Evolutionary conservation across 2,329 filamentous ascomycete genomes (phyloP).

Genomic region (Claviceps citrina): DNA sequence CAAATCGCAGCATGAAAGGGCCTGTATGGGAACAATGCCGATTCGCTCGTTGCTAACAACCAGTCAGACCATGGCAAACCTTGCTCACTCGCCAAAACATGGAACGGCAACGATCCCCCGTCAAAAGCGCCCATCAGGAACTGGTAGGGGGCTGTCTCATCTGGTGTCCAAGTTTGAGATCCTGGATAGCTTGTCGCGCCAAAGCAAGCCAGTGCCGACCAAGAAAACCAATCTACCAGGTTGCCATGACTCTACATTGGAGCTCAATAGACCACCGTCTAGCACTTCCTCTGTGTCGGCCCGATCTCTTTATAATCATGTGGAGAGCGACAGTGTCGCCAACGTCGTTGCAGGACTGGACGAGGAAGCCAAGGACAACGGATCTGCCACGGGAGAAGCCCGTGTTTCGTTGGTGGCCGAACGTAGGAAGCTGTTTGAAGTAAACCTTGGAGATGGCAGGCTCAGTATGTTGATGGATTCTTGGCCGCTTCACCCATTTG

Average conservation of each 20-base stretch:
- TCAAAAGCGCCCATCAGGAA: background rate
- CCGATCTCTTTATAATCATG: background rate
- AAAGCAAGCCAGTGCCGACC: background rate
- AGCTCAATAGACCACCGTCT: constrained; percentile 1
- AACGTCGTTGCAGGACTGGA: too few relatives aligned
- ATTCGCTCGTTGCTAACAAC: constrained; percentile 1
- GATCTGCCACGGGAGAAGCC: background rate
- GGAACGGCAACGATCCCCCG: background rate
- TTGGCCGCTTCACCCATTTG: background rate
- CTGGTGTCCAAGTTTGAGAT: constrained; percentile 22
- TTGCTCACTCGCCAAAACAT: background rate
- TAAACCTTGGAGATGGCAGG: background rate
- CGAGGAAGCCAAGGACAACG: background rate
- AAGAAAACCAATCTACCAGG: background rate
- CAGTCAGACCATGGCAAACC: background rate
- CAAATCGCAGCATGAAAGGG: background rate
- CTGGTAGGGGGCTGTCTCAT: constrained; percentile 12
- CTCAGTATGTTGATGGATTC: background rate
- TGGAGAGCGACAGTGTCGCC: background rate
- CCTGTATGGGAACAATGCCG: constrained; percentile 1
- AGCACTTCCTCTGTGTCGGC: background rate
- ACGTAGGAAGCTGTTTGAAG: constrained; percentile 12
- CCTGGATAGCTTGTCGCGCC: constrained; percentile 11
- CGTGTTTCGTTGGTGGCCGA: constrained; percentile 12
- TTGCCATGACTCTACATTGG: background rate